These are phyloP conservation scores for Puya raimondii DNA, from an alignment of 176 grass and related monocot species.

Conservation along the genomic window DNA sequence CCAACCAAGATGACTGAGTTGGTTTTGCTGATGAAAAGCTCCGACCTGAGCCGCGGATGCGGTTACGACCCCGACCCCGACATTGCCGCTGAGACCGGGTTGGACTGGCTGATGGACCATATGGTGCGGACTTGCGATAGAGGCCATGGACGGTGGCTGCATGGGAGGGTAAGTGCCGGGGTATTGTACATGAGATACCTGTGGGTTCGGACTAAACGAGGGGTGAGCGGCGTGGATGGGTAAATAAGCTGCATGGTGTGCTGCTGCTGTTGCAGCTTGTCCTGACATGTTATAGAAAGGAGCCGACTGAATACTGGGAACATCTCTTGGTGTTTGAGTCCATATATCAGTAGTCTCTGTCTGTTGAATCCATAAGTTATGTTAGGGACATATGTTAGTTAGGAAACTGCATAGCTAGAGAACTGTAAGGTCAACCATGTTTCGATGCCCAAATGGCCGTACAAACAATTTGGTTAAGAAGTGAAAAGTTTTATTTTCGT, in stretches of 20 bases:
- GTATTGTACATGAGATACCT: conserved; percentile 46
- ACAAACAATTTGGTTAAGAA: no score
- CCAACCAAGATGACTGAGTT: conserved; percentile 47
- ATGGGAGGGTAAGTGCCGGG: conserved; percentile 25
- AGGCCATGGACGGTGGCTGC: conserved; percentile 36
- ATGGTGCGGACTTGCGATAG: conserved; percentile 37
- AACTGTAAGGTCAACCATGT: no score
- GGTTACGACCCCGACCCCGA: conserved; percentile 38
- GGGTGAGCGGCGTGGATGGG: conserved; percentile 36
- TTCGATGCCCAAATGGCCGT: no score
- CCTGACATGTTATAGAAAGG: conserved; percentile 44
- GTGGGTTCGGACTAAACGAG: conserved; percentile 35
- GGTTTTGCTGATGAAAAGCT: conserved; percentile 44
- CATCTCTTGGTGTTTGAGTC: conserved; percentile 41
- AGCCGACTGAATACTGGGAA: conserved; percentile 28
- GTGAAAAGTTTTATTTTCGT: no score
- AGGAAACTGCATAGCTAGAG: background rate
- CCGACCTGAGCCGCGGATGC: conserved; percentile 50
- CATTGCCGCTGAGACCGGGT: conserved; percentile 28
- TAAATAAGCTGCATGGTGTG: conserved; percentile 45
- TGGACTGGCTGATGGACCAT: conserved; percentile 41
- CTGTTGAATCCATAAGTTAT: conserved; percentile 15
- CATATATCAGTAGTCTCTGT: conserved; percentile 42
- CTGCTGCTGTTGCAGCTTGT: conserved; percentile 33
- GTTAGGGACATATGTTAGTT: background rate